phyloP scores from a whole-genome alignment of 305 asterid genomes.

The Salvia sclarea region DNA sequence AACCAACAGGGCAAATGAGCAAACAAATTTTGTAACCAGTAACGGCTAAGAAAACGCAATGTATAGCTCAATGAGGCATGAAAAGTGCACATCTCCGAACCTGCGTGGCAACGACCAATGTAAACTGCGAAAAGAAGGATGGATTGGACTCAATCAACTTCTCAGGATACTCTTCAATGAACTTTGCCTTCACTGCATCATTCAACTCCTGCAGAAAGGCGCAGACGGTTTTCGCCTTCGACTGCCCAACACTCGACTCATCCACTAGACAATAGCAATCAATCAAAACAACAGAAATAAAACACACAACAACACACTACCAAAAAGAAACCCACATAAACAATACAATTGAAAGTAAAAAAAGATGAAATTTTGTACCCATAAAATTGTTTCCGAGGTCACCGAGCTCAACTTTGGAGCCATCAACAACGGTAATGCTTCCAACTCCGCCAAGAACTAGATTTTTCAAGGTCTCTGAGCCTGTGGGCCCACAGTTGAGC shows the following conservation, averaged over 20 bases:
- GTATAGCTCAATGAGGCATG: background rate
- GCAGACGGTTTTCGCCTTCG: constrained; percentile 90
- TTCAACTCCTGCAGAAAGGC: constrained; percentile 92
- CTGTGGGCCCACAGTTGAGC: constrained; percentile 95
- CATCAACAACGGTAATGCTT: constrained; percentile 92
- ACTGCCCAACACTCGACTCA: constrained; percentile 83
- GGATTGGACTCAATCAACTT: constrained; percentile 74
- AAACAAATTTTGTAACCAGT: background rate
- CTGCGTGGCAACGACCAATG: constrained; percentile 94
- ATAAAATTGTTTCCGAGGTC: constrained; percentile 92
- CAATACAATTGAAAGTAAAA: background rate
- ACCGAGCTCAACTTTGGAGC: constrained; percentile 83
- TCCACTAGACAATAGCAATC: constrained; percentile 60
- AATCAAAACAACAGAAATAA: constrained; percentile 26
- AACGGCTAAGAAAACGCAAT: background rate
- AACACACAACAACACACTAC: too few species aligned
- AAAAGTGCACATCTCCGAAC: constrained; percentile 35
- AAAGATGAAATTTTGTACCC: constrained; percentile 45
- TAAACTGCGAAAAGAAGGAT: constrained; percentile 83
- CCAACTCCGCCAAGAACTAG: constrained; percentile 98
- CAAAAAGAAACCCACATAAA: background rate
- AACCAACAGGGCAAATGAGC: background rate
- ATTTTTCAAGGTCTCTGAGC: constrained; percentile 90
- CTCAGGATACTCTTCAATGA: constrained; percentile 81
- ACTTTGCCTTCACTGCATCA: constrained; percentile 93